Base-by-base conservation (phyloP, 2,329 filamentous ascomycete species). In the Ustulina deusta region DNA sequence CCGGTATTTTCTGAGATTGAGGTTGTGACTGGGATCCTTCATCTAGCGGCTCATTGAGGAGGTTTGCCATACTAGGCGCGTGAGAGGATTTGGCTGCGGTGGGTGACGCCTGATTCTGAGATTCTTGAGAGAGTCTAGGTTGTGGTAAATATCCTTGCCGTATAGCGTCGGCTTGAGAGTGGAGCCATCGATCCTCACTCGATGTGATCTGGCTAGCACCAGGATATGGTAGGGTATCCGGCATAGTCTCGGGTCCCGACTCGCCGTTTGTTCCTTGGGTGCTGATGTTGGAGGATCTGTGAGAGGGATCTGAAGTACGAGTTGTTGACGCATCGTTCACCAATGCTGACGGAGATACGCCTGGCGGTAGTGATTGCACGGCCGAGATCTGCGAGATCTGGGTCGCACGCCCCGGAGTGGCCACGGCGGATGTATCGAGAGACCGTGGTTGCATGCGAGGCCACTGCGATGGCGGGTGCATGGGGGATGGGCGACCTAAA, bases 311-410 rank as follows among this genome's bases (percentile, higher is more conserved):
- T 0, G 92, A 93, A 1, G 92, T 94, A 80, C 97, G 96, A n/a
- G 94, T 97, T 0, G 94, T 97, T 1, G 94, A 97, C 1, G 94
- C 95, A 75, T 97, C 94, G 74, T 98, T 97, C 61, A 90, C 82
- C 66, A 86, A 79, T 13, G 85, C 86, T 29, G 86, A 87, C 15
- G 87, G 87, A 4, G 87, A 87, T 61, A 88, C 81, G 3, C 86
- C 88, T 0, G 84, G 80, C 0, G 88, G 86, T 2, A 90, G 78
- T 22, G 86, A 81, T 17, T 87, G 89, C 51, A 90, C 79, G 1
- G 82, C 84, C 4, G 90, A 91, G 51, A 84, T 81, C 76, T 92
- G 91, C 0, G 91, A 92, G 25, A 89, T 83, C 67, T 89, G 87
- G 2, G 85, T 86, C 72, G 81, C 88, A 65, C 77, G 87, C 1